phyloP scores from a whole-genome alignment of 2,329 filamentous ascomycete species.

The Trichophyton rubrum region DNA sequence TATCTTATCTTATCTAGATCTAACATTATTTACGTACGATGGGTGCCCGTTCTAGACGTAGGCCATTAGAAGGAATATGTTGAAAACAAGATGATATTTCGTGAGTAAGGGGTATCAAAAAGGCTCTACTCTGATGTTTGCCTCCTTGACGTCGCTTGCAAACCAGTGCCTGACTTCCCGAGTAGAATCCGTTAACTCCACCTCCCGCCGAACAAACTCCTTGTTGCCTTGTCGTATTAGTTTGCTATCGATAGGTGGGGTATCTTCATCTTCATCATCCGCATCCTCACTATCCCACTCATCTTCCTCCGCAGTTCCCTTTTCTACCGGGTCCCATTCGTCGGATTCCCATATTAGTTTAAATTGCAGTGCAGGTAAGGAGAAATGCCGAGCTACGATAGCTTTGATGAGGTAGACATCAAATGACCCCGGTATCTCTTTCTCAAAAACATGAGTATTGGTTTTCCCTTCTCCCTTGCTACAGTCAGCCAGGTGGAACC shows the following conservation, averaged over 20 bases:
- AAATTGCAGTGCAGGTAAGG: constrained; percentile 49
- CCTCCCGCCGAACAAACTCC: constrained; percentile 63
- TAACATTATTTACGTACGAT: not conserved
- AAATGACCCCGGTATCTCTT: constrained; percentile 59
- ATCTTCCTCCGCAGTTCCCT: constrained; percentile 47
- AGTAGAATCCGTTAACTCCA: constrained; percentile 67
- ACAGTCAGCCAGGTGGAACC: constrained; percentile 41
- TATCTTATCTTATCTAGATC: not conserved
- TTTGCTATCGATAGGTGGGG: not conserved
- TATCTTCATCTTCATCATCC: constrained; percentile 24
- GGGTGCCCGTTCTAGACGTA: not conserved
- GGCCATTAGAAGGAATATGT: not conserved
- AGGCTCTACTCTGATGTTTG: constrained; percentile 56
- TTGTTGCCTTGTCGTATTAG: constrained; percentile 19
- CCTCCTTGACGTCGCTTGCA: constrained; percentile 51
- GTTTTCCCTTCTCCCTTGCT: constrained; percentile 8
- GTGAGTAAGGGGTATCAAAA: constrained; percentile 1
- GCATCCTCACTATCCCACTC: constrained; percentile 41
- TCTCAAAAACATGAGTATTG: constrained; percentile 14
- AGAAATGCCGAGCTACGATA: constrained; percentile 60
- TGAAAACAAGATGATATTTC: not conserved
- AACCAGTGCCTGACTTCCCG: constrained; percentile 73
- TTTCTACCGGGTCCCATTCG: constrained; percentile 69
- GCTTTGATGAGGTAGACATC: constrained; percentile 75
- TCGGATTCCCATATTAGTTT: constrained; percentile 76